Conservation (phyloP, 805 yeast genomes). For the Starmerella floricola region DNA sequence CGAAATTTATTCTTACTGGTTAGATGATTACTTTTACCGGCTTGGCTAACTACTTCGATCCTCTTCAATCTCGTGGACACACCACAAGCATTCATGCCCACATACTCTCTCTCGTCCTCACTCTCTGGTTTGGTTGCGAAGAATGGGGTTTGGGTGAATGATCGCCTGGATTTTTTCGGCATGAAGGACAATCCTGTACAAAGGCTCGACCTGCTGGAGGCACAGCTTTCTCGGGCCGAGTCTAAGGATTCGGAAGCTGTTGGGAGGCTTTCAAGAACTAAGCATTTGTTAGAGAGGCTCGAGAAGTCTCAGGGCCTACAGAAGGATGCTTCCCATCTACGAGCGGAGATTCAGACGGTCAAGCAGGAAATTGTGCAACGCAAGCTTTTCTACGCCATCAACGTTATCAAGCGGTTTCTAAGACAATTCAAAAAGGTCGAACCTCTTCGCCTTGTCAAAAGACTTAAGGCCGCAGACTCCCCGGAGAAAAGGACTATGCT, state of each 20-base stretch:
- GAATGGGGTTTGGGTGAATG: background rate
- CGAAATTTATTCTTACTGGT: too few species aligned
- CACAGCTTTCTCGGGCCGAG: conserved; percentile 24
- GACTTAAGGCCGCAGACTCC: conserved; percentile 15
- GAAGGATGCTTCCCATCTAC: conserved; percentile 16
- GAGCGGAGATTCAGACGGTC: conserved; percentile 17
- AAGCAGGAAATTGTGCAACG: conserved; percentile 26
- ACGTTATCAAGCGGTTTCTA: conserved; percentile 24
- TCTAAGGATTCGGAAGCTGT: conserved; percentile 14
- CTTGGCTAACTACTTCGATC: too few species aligned
- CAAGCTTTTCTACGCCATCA: conserved; percentile 25
- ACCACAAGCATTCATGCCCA: too few species aligned
- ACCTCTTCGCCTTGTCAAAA: conserved; percentile 26
- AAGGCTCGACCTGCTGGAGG: conserved; percentile 30
- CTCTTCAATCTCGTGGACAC: too few species aligned
- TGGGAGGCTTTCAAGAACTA: conserved; percentile 26
- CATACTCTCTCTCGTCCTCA: too few species aligned
- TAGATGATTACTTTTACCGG: too few species aligned
- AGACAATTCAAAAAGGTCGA: conserved; percentile 28
- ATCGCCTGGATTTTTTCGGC: background rate
- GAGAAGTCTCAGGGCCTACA: conserved; percentile 9
- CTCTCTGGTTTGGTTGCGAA: too few species aligned
- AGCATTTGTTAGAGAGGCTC: conserved; percentile 21
- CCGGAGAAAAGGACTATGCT: conserved; percentile 11
- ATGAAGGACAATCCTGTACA: conserved; percentile 29